A percentile compares a stretch with the other conserved stretches of the same genome.
phyloP scores from a whole-genome alignment of 768 basidiomycete species.

The Pulveroboletus sp. region DNA sequence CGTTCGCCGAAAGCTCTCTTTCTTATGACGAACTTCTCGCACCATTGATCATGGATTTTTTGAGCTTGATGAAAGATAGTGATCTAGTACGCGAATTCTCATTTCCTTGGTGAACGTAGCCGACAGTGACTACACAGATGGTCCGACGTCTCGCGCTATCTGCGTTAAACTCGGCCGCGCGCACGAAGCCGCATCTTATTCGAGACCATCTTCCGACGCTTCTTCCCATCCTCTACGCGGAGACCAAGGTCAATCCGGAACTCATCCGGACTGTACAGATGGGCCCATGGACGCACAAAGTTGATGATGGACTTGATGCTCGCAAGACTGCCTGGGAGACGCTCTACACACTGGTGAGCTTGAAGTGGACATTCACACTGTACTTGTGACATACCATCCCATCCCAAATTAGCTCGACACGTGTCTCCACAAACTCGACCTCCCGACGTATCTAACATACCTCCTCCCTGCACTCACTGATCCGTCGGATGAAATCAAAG shows the following conservation, averaged over 20 bases:
- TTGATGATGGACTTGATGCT: constrained; percentile 94
- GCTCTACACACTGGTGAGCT: constrained; percentile 84
- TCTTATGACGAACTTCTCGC: constrained; percentile 90
- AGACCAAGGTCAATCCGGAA: constrained; percentile 73
- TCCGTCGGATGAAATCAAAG: constrained; percentile 94
- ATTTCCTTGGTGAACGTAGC: neutral
- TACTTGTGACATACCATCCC: neutral
- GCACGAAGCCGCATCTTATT: constrained; percentile 90
- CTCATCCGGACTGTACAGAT: constrained; percentile 90
- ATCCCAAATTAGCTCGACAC: constrained; percentile 67
- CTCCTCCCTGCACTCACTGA: constrained; percentile 83
- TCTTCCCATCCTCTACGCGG: constrained; percentile 78
- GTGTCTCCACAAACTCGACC: constrained; percentile 81
- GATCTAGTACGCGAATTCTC: constrained; percentile 61
- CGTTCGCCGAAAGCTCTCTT: constrained; percentile 80
- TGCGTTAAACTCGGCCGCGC: constrained; percentile 89
- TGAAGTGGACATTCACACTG: neutral
- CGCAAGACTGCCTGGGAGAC: constrained; percentile 98
- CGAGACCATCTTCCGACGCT: constrained; percentile 74
- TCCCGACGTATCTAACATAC: constrained; percentile 76
- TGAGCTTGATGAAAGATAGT: constrained; percentile 82
- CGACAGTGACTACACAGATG: constrained; percentile 44
- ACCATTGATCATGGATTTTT: constrained; percentile 84
- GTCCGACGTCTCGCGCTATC: constrained; percentile 89
- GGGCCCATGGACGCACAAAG: constrained; percentile 96